Evolutionary conservation across 305 asterid genomes (phyloP).

Genomic region (Caryopteris hybrid): DNA sequence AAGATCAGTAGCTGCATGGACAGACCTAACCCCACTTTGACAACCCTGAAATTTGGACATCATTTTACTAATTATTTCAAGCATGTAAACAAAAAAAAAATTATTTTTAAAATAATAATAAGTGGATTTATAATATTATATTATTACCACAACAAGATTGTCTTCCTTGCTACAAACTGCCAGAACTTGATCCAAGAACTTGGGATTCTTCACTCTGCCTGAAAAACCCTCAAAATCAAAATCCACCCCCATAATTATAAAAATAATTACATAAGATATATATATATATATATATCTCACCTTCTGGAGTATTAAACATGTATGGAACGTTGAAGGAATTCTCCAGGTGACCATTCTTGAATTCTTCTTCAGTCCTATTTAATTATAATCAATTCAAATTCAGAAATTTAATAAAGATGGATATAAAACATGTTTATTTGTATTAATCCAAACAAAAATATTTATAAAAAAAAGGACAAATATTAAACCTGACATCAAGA

Average conservation of each 20-base stretch:
- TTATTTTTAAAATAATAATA: no score
- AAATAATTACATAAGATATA: no score
- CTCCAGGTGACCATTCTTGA: constrained; percentile 67
- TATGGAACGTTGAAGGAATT: constrained; percentile 69
- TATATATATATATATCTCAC: constrained; percentile 1
- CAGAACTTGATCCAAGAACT: constrained; percentile 54
- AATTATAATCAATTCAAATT: not conserved
- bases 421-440: not conserved
- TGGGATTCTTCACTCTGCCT: constrained; percentile 81
- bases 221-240: no score
- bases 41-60: constrained; percentile 52
- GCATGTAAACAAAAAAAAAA: no score
- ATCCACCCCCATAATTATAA: not conserved
- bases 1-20: constrained; percentile 63
- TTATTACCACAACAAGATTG: constrained; percentile 63
- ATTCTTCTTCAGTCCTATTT: constrained; percentile 81
- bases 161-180: constrained; percentile 52
- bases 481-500: constrained; percentile 76
- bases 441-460: not conserved
- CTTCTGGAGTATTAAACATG: constrained; percentile 66
- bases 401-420: not conserved
- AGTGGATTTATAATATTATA: no score
- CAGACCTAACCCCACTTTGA: constrained; percentile 77
- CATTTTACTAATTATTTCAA: not conserved
- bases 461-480: not conserved